Percentiles rank a stretch among this genome's conserved stretches.
phyloP scores from a whole-genome alignment of 345 rosid genomes.

The Rhodamnia argentea region DNA sequence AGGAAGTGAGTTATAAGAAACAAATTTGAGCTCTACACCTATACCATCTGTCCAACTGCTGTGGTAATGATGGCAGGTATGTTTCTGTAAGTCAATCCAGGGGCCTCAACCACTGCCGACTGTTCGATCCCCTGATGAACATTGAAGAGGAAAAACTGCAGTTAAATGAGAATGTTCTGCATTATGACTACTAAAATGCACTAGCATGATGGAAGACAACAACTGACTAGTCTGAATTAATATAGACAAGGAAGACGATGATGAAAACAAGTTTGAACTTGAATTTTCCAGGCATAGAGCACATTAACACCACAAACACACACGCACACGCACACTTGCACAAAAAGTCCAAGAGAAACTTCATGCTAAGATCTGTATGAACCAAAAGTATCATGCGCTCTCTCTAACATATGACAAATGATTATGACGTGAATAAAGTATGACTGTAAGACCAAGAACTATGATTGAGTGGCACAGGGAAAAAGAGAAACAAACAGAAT shows the following conservation, averaged over 20 bases:
- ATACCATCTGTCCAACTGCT: constrained; percentile 80
- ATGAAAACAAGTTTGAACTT: not conserved
- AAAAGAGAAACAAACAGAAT: not conserved
- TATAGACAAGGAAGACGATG: not conserved
- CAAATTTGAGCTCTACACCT: not conserved
- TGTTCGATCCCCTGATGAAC: constrained; percentile 55
- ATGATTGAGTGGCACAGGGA: not conserved
- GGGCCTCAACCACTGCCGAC: constrained; percentile 44
- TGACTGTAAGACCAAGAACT: not conserved
- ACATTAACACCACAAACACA: not conserved
- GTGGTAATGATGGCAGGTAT: constrained; percentile 38
- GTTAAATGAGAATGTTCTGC: not conserved
- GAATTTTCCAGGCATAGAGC: not conserved
- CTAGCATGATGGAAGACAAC: not conserved
- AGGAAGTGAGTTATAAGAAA: not conserved
- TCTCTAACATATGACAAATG: not conserved
- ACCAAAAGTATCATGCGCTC: not conserved
- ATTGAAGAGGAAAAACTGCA: not conserved
- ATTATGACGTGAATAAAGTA: not conserved
- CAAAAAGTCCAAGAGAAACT: not conserved
- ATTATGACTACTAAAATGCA: not conserved
- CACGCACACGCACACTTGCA: not conserved
- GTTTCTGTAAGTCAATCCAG: constrained; percentile 36
- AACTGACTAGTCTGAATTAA: not conserved
- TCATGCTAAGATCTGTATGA: not conserved